These are phyloP conservation scores for Jatropha multifida DNA, from an alignment of 441 rosid species.

Conservation along the genomic window DNA sequence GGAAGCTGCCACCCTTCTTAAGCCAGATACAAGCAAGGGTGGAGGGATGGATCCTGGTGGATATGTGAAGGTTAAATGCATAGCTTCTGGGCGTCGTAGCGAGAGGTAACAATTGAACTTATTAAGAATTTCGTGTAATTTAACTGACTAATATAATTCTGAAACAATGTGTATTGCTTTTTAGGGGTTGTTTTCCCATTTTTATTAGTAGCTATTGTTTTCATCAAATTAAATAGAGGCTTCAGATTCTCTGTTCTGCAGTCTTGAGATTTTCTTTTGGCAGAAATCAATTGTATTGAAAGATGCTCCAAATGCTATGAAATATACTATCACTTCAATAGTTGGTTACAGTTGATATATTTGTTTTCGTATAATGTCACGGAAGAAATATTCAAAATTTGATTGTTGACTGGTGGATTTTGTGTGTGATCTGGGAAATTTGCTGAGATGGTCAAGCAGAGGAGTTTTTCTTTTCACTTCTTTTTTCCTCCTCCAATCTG, in stretches of 20 bases:
- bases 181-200: constrained; percentile 14
- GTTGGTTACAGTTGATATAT: constrained; percentile 16
- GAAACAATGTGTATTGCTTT: not conserved
- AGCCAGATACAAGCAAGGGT: constrained; percentile 88
- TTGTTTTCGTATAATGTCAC: not conserved
- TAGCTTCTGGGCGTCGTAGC: constrained; percentile 73
- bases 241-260: constrained; percentile 11
- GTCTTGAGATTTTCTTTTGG: not conserved
- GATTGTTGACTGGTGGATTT: constrained; percentile 5
- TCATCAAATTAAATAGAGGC: constrained; percentile 4
- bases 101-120: constrained; percentile 65
- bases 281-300: constrained; percentile 8
- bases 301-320: constrained; percentile 16
- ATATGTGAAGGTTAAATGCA: constrained; percentile 92
- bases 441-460: not conserved
- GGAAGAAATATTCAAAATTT: constrained; percentile 11
- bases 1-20: constrained; percentile 91
- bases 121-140: not conserved
- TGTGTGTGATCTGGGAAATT: not conserved
- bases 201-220: not conserved
- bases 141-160: not conserved
- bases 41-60: constrained; percentile 99
- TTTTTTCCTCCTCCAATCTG: constrained; percentile 6
- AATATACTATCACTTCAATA: constrained; percentile 10
- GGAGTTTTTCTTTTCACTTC: not conserved